phyloP scores from a whole-genome alignment of 2,329 filamentous ascomycete species.

The Davidsoniella eucalypti region DNA sequence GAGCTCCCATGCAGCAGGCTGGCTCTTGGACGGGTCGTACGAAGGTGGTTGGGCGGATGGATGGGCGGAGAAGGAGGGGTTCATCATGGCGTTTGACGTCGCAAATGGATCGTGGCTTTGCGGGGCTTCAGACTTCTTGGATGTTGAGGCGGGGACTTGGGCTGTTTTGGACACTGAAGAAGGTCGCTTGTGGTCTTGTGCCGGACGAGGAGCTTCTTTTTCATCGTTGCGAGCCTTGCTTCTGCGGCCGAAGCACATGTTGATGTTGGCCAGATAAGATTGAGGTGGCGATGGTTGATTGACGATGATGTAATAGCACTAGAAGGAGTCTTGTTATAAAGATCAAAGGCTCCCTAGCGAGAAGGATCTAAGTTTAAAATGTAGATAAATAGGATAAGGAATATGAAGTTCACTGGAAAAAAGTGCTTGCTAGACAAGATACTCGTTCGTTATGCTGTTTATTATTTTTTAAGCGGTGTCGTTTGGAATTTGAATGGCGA shows the following conservation, averaged over 20 bases:
- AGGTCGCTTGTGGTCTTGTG: background rate
- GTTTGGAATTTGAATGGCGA: too few relatives aligned
- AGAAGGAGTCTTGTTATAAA: too few relatives aligned
- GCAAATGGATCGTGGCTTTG: too few relatives aligned
- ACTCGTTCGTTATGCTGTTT: too few relatives aligned
- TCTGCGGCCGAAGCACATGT: slow-evolving; percentile 35
- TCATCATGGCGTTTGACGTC: too few relatives aligned
- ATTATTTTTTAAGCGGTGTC: too few relatives aligned
- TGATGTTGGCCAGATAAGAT: background rate
- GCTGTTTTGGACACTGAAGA: too few relatives aligned
- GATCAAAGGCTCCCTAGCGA: too few relatives aligned
- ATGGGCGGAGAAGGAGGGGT: slow-evolving; percentile 20
- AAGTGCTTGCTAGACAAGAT: too few relatives aligned
- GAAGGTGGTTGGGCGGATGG: slow-evolving; percentile 18
- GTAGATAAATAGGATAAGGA: too few relatives aligned
- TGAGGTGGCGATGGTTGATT: background rate
- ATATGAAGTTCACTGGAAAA: too few relatives aligned
- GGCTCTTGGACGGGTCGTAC: slow-evolving; percentile 17
- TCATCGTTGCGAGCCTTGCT: slow-evolving; percentile 19
- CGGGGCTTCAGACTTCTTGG: slow-evolving; percentile 5
- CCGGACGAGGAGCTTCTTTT: slow-evolving; percentile 20
- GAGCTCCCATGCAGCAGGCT: slow-evolving; percentile 35
- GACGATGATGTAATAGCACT: background rate
- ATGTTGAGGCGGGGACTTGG: slow-evolving; percentile 9
- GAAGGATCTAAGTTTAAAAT: too few relatives aligned